Conservation (phyloP, 805 yeast species). For the Saturnispora kantuleensis region DNA sequence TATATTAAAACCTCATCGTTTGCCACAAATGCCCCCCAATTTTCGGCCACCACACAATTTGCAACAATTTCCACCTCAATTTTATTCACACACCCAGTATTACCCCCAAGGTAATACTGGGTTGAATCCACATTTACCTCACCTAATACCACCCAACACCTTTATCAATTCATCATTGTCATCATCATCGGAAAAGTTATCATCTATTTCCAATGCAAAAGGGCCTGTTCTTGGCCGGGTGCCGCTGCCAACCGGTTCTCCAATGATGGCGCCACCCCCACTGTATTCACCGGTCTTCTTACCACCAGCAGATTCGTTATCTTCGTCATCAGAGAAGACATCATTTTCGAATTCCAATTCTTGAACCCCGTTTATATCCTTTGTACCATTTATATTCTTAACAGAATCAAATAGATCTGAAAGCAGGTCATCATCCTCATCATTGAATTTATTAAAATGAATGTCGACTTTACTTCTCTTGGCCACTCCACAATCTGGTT, state of each 20-base stretch:
- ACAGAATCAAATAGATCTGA: background rate
- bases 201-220: background rate
- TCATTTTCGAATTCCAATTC: background rate
- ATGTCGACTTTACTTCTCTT: background rate
- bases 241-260: background rate
- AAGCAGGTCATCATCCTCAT: slow-evolving; percentile 6
- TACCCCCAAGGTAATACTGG: no score
- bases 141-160: background rate
- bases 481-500: background rate
- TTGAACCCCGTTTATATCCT: background rate
- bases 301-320: background rate
- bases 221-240: no score
- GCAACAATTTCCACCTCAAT: no score
- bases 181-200: slow-evolving; percentile 12
- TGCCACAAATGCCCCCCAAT: no score
- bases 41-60: no score
- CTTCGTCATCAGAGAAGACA: background rate
- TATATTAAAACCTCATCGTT: no score
- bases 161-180: slow-evolving; percentile 9
- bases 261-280: background rate
- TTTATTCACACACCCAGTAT: no score
- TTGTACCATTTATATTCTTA: background rate
- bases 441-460: slow-evolving; percentile 6
- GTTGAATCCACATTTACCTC: background rate
- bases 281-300: no score